Base-by-base conservation (phyloP, 1,284 basidiomycete genomes). In the Sanguinoderma infundibulare region DNA sequence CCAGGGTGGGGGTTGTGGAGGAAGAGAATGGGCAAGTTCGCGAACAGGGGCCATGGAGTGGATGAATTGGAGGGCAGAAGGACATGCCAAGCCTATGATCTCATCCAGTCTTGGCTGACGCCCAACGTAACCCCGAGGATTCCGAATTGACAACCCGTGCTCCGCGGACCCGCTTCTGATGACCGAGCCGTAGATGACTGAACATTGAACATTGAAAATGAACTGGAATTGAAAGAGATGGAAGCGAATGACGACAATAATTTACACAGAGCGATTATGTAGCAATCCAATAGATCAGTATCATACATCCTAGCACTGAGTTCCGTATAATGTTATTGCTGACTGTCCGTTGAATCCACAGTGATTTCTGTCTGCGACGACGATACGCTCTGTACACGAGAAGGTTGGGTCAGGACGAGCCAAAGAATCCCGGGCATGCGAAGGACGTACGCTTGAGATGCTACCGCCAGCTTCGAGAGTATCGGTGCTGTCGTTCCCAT, bases 401-500 rank as follows among this genome's bases (percentile, higher is more conserved):
- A 30, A 49, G 20, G 53, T 30, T 30, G 1, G 9, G 4, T 35
- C 22, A 42, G 10, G 7, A n/a, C 14, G 24, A 26, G 12, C 26
- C n/a, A 15, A 15, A 1, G 4, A 2, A 9, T 4, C 7, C 28
- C 6, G 12, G n/a, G 1, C 10, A 28, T 6, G 24, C 17, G 14
- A 15, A 49, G 2, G 22, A 57, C 58, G 9, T 52, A 60, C 62
- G 17, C 55, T 57, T 9, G 57, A 53, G 32, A 58, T 39, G 55
- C 55, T 61, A 49, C 24, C 52, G 12, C 52, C 22, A 4, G n/a
- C 39, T 22, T 61, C 63, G 9, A 55, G 57, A 34, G 58, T 50
- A 35, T 58, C 59, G 15, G 60, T 53, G 50, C 62, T 58, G 35
- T 60, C 62, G 26, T 61, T 22, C 10, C 54, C 42, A 20, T 55